Conservation (phyloP, 2,329 filamentous ascomycete species). For the Aspergillus udagawae region DNA sequence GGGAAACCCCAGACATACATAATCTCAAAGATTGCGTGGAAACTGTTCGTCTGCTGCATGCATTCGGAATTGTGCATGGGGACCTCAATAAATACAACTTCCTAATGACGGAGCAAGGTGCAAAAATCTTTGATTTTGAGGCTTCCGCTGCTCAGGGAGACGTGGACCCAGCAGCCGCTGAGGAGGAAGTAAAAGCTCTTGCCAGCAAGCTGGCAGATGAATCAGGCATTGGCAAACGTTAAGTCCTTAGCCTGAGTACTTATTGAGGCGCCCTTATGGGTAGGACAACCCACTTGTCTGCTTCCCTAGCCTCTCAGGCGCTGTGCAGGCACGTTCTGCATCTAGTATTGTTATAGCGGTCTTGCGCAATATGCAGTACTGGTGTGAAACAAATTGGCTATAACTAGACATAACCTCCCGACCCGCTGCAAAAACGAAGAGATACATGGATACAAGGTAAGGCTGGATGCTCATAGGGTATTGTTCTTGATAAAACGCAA, state of each 20-base stretch:
- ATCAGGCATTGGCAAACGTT: neutral
- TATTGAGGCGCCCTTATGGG: too few species aligned
- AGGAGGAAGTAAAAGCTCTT: slow-evolving; percentile 5
- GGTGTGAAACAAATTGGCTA: neutral
- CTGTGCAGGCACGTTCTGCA: too few species aligned
- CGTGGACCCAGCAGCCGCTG: neutral
- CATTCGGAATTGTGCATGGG: slow-evolving; percentile 2
- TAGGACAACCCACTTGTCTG: too few species aligned
- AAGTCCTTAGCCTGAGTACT: too few species aligned
- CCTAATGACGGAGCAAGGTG: slow-evolving; percentile 3
- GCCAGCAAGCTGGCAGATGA: neutral
- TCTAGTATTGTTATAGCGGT: too few species aligned
- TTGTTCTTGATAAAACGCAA: too few species aligned
- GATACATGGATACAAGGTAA: neutral
- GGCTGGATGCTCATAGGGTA: too few species aligned
- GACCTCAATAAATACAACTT: slow-evolving; percentile 11
- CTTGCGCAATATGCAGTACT: neutral
- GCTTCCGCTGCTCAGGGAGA: neutral
- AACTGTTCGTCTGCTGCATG: slow-evolving; percentile 5
- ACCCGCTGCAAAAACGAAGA: neutral
- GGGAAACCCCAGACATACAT: neutral
- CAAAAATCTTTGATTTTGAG: slow-evolving; percentile 7
- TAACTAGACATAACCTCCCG: neutral
- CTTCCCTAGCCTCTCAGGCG: too few species aligned
- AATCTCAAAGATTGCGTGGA: slow-evolving; percentile 3